A percentile compares a stretch with the other conserved stretches of the same genome.
Evolutionary conservation across 2,329 filamentous ascomycete genomes (phyloP).

Genomic region (Arthrocladium fulminans): DNA sequence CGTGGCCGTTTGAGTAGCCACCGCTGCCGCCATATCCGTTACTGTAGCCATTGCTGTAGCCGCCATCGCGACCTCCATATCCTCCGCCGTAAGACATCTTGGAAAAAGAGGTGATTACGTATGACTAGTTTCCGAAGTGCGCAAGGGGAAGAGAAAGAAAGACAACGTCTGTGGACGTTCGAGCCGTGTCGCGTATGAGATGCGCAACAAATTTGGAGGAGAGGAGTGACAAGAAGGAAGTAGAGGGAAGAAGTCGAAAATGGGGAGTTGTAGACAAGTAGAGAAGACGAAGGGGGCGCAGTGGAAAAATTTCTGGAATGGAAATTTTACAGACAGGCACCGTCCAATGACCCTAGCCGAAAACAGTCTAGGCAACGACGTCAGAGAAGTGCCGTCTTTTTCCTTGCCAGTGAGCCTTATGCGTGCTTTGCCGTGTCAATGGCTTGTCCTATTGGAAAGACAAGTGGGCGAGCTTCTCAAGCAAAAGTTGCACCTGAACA

Average conservation of each 20-base stretch:
- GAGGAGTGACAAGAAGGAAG: slow-evolving; percentile 9
- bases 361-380: background rate
- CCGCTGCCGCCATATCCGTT: slow-evolving; percentile 12
- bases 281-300: slow-evolving; percentile 7
- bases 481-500: too few relatives aligned
- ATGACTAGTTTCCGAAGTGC: background rate
- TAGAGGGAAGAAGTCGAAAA: slow-evolving; percentile 10
- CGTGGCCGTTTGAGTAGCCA: slow-evolving; percentile 19
- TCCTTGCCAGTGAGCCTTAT: too few relatives aligned
- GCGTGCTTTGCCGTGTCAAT: too few relatives aligned
- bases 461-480: too few relatives aligned
- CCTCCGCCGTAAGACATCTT: slow-evolving; percentile 62
- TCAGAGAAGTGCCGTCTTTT: background rate
- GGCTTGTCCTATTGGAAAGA: too few relatives aligned
- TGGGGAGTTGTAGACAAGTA: slow-evolving; percentile 7
- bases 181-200: background rate
- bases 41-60: slow-evolving; percentile 40
- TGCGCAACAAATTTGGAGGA: slow-evolving; percentile 8
- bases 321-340: background rate
- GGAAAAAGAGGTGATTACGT: slow-evolving; percentile 23
- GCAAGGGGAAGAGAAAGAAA: slow-evolving; percentile 3
- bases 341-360: background rate
- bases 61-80: slow-evolving; percentile 46
- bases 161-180: background rate
- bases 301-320: slow-evolving; percentile 7